Evolutionary conservation across 257 asterid species (phyloP).

Genomic region (Solanum pinnatisectum): DNA sequence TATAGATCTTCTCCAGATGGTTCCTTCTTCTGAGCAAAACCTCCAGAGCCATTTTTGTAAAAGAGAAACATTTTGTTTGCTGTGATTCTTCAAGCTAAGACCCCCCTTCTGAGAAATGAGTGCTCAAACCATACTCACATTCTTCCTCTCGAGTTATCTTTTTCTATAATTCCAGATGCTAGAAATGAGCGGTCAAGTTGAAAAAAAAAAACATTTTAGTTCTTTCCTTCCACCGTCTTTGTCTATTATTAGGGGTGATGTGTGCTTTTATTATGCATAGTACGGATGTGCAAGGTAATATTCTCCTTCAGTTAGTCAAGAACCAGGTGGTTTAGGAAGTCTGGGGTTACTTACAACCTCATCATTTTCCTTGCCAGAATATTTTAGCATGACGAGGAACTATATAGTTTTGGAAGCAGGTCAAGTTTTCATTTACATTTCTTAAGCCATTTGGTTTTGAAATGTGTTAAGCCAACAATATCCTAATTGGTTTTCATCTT

Average conservation of each 20-base stretch:
- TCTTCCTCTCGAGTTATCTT: background rate
- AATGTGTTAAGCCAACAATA: background rate
- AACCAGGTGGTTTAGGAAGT: background rate
- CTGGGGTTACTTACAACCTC: background rate
- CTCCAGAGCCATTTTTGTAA: too few species aligned
- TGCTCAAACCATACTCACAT: background rate
- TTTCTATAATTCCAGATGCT: background rate
- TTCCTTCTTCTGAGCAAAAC: too few species aligned
- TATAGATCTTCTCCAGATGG: too few species aligned
- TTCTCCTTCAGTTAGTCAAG: background rate
- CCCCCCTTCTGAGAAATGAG: too few species aligned
- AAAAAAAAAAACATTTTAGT: background rate
- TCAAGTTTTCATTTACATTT: background rate
- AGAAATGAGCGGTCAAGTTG: background rate
- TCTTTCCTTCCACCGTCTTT: background rate
- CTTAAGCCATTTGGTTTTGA: background rate
- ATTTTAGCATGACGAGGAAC: background rate
- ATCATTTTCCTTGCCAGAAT: background rate
- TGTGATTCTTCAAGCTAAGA: too few species aligned
- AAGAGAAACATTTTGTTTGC: too few species aligned
- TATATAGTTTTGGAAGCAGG: background rate
- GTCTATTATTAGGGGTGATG: background rate
- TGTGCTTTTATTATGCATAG: background rate
- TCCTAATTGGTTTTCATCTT: background rate
- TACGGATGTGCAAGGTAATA: background rate